Percentiles rank a stretch among this genome's conserved stretches.
These are phyloP conservation scores for Cladophialophora immunda DNA, from an alignment of 2,329 filamentous ascomycete genomes.

Conservation along the genomic window DNA sequence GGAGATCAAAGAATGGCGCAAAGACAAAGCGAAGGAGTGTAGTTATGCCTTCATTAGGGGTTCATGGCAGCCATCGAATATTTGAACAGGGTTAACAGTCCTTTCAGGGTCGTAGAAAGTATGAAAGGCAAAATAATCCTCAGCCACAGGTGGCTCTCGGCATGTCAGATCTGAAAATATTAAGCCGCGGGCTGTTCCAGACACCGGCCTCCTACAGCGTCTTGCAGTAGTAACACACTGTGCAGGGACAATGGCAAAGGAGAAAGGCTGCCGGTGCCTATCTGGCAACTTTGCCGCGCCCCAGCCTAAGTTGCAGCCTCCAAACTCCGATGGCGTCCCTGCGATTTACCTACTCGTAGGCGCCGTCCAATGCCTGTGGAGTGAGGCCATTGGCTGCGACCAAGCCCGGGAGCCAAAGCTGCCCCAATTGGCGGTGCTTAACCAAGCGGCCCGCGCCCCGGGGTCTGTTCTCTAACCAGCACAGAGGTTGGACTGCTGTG, in stretches of 20 bases:
- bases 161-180: not conserved
- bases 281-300: not conserved
- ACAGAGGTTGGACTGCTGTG: not conserved
- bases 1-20: slow-evolving; percentile 16
- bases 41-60: not conserved
- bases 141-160: not conserved
- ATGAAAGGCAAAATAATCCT: not conserved
- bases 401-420: not conserved
- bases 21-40: slow-evolving; percentile 10
- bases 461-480: not conserved
- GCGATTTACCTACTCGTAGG: not conserved
- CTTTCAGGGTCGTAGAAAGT: not conserved
- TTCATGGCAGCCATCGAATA: not conserved
- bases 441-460: slow-evolving; percentile 3
- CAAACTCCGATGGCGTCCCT: too few species aligned
- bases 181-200: not conserved
- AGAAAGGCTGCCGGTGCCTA: not conserved
- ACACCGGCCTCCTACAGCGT: not conserved
- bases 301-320: not conserved
- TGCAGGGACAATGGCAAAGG: not conserved
- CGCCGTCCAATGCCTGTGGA: not conserved
- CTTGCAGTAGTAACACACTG: not conserved
- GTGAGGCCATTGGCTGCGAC: not conserved
- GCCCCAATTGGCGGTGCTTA: not conserved
- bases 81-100: not conserved